Evolutionary conservation across 2,329 filamentous ascomycete genomes (phyloP).

Genomic region (Epichloe hybrida): DNA sequence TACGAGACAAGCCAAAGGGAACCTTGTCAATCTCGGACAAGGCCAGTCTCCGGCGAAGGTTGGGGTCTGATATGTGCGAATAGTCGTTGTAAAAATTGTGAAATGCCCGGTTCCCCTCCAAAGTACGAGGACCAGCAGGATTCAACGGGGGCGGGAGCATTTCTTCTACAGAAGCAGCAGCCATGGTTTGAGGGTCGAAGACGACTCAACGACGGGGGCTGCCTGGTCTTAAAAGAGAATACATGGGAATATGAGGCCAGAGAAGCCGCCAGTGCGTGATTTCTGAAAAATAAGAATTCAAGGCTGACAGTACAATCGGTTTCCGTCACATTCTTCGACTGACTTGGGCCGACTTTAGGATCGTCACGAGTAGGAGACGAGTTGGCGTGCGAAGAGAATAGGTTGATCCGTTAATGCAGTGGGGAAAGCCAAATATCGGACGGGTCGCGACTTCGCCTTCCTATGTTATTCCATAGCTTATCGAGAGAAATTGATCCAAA

Average conservation of each 20-base stretch:
- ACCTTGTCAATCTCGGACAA: constrained; percentile 71
- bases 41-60: constrained; percentile 59
- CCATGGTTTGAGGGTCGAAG: constrained; percentile 14
- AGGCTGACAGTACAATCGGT: no score
- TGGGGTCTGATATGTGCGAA: constrained; percentile 55
- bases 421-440: no score
- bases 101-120: constrained; percentile 58
- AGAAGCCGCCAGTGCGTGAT: neutral
- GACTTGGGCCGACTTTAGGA: no score
- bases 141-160: constrained; percentile 29
- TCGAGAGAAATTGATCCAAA: no score
- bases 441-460: no score
- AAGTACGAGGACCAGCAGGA: constrained; percentile 27
- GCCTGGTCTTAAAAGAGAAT: constrained; percentile 9
- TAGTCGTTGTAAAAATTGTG: constrained; percentile 64
- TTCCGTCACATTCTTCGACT: no score
- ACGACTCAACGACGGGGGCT: constrained; percentile 6
- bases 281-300: neutral
- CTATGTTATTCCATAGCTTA: no score
- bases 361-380: no score
- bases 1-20: constrained; percentile 58
- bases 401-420: no score
- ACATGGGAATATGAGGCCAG: constrained; percentile 11
- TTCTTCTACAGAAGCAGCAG: constrained; percentile 19
- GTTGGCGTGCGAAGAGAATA: no score